Percentiles rank a stretch among this genome's conserved stretches.
Evolutionary conservation across 2,329 filamentous ascomycete species (phyloP).

Genomic region (Ceratocystis papillata): DNA sequence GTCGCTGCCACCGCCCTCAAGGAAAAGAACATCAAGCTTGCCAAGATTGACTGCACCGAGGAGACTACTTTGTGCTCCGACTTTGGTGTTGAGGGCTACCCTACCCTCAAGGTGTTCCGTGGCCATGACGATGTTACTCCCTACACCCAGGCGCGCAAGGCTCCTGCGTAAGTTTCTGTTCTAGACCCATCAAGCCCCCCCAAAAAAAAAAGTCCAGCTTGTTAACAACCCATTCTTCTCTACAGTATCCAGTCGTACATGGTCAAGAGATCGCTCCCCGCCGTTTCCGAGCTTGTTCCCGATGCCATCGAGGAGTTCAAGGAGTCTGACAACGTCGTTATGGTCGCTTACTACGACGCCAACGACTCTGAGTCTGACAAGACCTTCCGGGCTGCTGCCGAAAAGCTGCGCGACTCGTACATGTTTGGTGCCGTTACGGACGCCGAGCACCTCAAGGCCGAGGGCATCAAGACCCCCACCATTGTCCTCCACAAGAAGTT

Average conservation of each 20-base stretch:
- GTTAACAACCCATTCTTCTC: conserved; percentile 12
- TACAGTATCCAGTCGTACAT: conserved; percentile 68
- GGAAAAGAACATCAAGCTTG: conserved; percentile 76
- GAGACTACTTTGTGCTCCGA: conserved; percentile 83
- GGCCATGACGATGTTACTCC: conserved; percentile 68
- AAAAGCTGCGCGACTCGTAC: conserved; percentile 75
- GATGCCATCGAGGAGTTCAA: conserved; percentile 92
- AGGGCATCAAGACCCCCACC: conserved; percentile 76
- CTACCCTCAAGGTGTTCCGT: conserved; percentile 97
- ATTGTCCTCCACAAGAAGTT: conserved; percentile 96
- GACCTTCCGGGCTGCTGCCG: conserved; percentile 64
- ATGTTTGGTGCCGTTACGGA: conserved; percentile 86
- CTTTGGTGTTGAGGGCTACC: conserved; percentile 92
- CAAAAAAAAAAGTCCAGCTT: conserved; percentile 16
- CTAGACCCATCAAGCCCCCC: not conserved
- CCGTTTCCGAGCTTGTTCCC: conserved; percentile 71
- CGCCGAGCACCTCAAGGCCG: conserved; percentile 71
- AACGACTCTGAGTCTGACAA: conserved; percentile 78
- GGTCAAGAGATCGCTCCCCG: conserved; percentile 93
- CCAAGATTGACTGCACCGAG: conserved; percentile 90
- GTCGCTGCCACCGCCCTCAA: conserved; percentile 72
- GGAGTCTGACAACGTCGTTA: conserved; percentile 90
- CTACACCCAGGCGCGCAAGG: conserved; percentile 84
- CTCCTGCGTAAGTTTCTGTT: conserved; percentile 50
- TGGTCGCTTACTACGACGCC: conserved; percentile 75